Evolutionary conservation across 805 yeast genomes (phyloP), one percentile per base, ranked within the genome.

Genomic region (Candida parachauliodes): DNA sequence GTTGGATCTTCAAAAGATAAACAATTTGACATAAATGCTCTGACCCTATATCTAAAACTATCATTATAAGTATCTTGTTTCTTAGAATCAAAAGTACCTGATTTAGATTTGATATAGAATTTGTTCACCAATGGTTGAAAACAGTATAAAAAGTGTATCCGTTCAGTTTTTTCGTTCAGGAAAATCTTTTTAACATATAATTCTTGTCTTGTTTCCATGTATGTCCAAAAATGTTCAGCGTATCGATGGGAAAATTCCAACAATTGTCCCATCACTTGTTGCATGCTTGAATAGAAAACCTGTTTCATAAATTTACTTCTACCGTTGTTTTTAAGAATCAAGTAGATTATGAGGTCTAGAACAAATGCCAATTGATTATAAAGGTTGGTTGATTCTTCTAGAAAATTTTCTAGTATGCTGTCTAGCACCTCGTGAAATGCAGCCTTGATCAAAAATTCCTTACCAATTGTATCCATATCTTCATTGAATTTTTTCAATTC

Each of bases 1-100:
- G 74, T 68, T 45, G 63, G 67, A 40, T 68, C 74, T 34, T 68
- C 73, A 28, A 66, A 51, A 11, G 55, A 48, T 34, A 68, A 54
- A 11, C 65, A 37, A 22, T 52, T 55, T 14, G 68, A 48, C 16
- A 65, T 48, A 36, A 65, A 67, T 2, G 45, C 35, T 25, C 69
- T 50, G 4, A 68, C 63, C 20, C 71, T 50, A 25, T 52, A 58
- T 27, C 65, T 67, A 22, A 68, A 49, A n/a, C 25, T 32, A 42
- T 68, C 72, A 36, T 61, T 66, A 46, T 62, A 65, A 0, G 63
- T 51, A 43, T 68, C 74, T 39, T 66, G 66, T 22, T 51, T 46
- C 36, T 56, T 53, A 1, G 69, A 54, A 40, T 62, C 57, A 19
- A 43, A 49, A 15, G 49, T 50, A 3, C 58, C 62, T 4, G 30